Evolutionary conservation across 306 rosid species (phyloP), one percentile per base, ranked within the genome.

Genomic region (Luffa aegyptiaca): DNA sequence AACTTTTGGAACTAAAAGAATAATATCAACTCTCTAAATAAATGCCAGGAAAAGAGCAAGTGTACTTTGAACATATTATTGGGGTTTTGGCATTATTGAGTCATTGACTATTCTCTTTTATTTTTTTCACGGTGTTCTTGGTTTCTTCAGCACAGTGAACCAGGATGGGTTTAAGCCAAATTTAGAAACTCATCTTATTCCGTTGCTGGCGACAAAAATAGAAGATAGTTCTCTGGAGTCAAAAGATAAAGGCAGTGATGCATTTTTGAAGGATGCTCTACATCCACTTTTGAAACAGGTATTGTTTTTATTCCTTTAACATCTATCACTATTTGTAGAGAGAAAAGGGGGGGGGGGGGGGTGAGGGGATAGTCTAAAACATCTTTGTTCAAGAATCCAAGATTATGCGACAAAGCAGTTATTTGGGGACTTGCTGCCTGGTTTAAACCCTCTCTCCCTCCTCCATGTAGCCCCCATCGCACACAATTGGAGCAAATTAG

Each of bases 81-180:
- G 66, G 66, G 16, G 16, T 59, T 59, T 26, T 26, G 14, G 13
- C 5, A 5, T 74, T 21, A 39, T 69, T 69, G 17, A 71, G 2
- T 74, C 11, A 39, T 69, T 69, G 17, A 71, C 57, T 45, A 45
- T 71, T 53, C 46, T 37, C n/a, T 21, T 77, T 81, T 51, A 46
- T 79, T 71, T 48, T 36, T 59, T 55, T 77, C 79, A 52, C 55
- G 64, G 35, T 72, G 10, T 39, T 80, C 83, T 84, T 75, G 68
- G 2, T 51, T 85, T 88, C 83, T 91, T 84, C 86, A 94, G 98
- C 83, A 90, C 95, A 82, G 97, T 94, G 89, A 94, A 94, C 85
- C 83, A 88, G 86, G 97, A 92, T 86, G 98, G 98, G 68, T 94
- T 94, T 80, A 94, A 92, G 86, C 98, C 97, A 61, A 94, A 94